Evolutionary conservation across 2,329 filamentous ascomycete genomes (phyloP), one percentile per base, ranked within the genome.

Genomic region (Periglandula ipomoeae): DNA sequence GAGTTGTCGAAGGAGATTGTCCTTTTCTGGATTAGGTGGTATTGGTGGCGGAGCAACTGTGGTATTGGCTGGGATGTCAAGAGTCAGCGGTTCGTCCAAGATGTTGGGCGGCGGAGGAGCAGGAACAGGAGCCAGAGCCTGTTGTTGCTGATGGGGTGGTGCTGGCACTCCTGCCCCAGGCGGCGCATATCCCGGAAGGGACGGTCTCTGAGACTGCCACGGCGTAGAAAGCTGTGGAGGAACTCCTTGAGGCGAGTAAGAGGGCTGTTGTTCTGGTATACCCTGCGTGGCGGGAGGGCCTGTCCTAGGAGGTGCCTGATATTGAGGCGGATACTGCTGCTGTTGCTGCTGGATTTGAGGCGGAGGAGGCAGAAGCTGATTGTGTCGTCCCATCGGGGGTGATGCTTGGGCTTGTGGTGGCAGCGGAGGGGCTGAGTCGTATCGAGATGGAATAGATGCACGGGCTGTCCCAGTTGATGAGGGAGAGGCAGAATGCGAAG

Each of bases 1-100:
- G 26, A 97, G 77, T 40, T 89, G 85, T 47, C 78, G 77, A 3
- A 95, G 75, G 15, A 97, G 78, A 19, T 86, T 84, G 65, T 97
- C 89, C 63, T 95, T 96, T 67, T 97, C 89, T 0, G 93, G 93
- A 59, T 98, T 98, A 0, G 89, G 90, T 0, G 93, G 91, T 27
- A 96, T 89, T 0, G 91, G 90, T 0, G 93, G 91, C 1, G 89
- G 81, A 5, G 84, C 75, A 7, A 81, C 62, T 20, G 75, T 69
- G 0, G 71, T 68, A 4, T 69, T 64, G 1, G 71, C 66, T 2
- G 78, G 72, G 11, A 77, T 68, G 15, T 70, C 58, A 22, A 79
- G 65, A 9, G 72, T 73, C 13, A 81, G 64, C 27, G 79, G 77
- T 47, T 78, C 76, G 52, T 82, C 78, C 56, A 82, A 72, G 23